Evolutionary conservation across 495 filamentous ascomycete species (phyloP).

Genomic region (Talaromyces proteolyticus): DNA sequence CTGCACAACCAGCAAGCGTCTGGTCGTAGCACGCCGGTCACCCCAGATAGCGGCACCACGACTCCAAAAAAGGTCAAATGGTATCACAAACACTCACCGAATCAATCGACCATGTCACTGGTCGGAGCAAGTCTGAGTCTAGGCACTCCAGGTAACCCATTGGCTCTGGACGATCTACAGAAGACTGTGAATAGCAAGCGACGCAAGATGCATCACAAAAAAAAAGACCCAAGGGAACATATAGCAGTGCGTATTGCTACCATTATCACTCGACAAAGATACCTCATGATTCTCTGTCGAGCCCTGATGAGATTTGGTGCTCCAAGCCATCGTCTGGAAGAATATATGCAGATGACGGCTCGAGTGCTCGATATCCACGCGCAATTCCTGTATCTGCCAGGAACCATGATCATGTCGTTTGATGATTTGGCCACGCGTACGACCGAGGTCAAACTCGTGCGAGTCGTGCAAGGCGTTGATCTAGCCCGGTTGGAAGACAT

Average conservation of each 20-base stretch:
- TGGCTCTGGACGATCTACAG: constrained; percentile 19
- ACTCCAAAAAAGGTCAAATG: constrained; percentile 52
- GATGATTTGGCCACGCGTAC: constrained; percentile 87
- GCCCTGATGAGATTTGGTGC: constrained; percentile 83
- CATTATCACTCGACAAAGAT: constrained; percentile 76
- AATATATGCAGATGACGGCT: constrained; percentile 88
- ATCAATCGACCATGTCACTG: constrained; percentile 36
- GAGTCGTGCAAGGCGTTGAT: constrained; percentile 71
- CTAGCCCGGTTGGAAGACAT: constrained; percentile 78
- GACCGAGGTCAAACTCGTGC: constrained; percentile 86
- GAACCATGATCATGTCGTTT: constrained; percentile 94
- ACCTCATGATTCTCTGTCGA: constrained; percentile 80
- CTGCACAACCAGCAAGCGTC: constrained; percentile 25
- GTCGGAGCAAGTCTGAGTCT: constrained; percentile 45
- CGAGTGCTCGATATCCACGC: constrained; percentile 83
- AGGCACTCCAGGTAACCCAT: constrained; percentile 26
- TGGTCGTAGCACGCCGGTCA: constrained; percentile 23
- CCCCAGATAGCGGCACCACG: constrained; percentile 30
- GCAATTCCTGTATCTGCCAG: constrained; percentile 88
- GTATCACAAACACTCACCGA: constrained; percentile 53
- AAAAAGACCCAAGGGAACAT: constrained; percentile 58
- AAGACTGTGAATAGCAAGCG: constrained; percentile 23
- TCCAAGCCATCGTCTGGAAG: constrained; percentile 73
- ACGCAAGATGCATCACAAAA: constrained; percentile 16
- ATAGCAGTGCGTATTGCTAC: constrained; percentile 88